phyloP scores from a whole-genome alignment of 805 yeast genomes.

The Nakazawaea populi region DNA sequence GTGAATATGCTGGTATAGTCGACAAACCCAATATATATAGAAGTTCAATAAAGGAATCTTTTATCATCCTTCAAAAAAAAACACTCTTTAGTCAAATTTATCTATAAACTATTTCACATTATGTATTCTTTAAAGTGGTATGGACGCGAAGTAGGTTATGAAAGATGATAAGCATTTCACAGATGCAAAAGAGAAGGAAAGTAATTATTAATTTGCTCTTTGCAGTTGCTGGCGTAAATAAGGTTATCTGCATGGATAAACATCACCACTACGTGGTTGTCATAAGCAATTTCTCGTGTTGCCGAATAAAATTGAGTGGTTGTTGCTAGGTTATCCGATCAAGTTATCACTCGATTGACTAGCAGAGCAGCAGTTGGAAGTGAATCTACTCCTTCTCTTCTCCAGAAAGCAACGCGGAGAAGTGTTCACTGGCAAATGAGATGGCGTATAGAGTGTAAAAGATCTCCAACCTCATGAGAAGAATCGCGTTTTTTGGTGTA shows the following conservation, averaged over 20 bases:
- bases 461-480: neutral
- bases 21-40: neutral
- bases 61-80: neutral
- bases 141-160: no score
- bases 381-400: neutral
- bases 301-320: no score
- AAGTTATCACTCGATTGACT: no score
- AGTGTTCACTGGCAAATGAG: neutral
- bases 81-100: no score
- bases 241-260: neutral
- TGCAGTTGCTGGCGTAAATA: neutral
- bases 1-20: conserved; percentile 5
- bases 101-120: no score
- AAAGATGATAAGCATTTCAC: no score
- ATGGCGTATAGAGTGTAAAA: no score
- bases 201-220: no score
- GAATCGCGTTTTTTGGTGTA: neutral
- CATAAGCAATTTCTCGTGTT: neutral
- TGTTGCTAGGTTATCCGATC: no score
- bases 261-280: neutral
- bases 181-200: no score
- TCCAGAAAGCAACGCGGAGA: neutral
- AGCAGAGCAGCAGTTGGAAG: no score
- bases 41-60: neutral
- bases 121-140: no score